phyloP scores from a whole-genome alignment of 2,329 filamentous ascomycete species.

The Akanthomyces uredinophilus region DNA sequence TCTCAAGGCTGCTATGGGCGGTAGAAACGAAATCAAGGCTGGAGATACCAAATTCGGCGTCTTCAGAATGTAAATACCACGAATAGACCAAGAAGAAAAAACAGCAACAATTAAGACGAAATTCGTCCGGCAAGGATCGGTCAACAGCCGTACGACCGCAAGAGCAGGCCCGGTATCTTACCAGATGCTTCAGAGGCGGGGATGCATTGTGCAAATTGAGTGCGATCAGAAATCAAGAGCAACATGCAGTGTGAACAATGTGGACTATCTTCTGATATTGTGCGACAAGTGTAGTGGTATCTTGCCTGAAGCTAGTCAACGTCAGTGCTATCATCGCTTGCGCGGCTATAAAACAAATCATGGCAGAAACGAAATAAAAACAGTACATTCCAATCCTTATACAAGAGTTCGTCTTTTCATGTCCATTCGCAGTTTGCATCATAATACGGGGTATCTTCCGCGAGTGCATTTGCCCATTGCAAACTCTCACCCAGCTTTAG shows the following conservation, averaged over 20 bases:
- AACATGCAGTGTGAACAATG: not conserved
- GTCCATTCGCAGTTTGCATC: not conserved
- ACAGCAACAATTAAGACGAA: not conserved
- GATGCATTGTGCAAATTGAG: not conserved
- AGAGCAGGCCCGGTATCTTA: not conserved
- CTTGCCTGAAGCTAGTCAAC: constrained; percentile 9
- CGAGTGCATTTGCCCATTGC: not conserved
- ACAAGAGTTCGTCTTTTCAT: constrained; percentile 7
- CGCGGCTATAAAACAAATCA: constrained; percentile 6
- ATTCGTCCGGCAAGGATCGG: not conserved
- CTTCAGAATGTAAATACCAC: constrained; percentile 64
- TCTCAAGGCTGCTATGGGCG: constrained; percentile 66
- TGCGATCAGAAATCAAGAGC: not conserved
- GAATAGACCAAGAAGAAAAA: not conserved
- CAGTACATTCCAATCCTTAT: constrained; percentile 12
- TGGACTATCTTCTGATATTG: constrained; percentile 1
- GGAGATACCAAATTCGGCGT: constrained; percentile 70
- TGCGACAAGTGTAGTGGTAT: constrained; percentile 3
- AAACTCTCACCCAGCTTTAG: not conserved
- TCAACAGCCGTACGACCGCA: not conserved
- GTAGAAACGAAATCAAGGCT: constrained; percentile 55
- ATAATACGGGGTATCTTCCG: not conserved
- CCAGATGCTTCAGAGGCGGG: too few species aligned
- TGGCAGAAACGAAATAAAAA: constrained; percentile 9
- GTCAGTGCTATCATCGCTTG: constrained; percentile 6